Evolutionary conservation across 2,329 filamentous ascomycete genomes (phyloP).

Genomic region (Talaromyces sp.): DNA sequence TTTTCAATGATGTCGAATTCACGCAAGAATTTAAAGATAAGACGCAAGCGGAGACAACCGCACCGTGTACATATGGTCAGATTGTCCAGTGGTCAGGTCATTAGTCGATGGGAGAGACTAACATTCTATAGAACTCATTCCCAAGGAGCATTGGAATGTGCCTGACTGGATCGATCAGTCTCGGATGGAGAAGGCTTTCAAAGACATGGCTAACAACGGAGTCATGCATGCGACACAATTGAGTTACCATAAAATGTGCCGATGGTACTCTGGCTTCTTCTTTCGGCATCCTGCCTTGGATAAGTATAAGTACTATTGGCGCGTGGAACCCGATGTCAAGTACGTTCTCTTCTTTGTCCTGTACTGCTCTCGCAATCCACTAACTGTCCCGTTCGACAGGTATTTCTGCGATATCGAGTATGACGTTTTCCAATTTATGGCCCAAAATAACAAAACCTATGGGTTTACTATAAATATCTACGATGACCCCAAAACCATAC

Average conservation of each 20-base stretch:
- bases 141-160: slow-evolving; percentile 87
- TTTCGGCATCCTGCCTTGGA: slow-evolving; percentile 89
- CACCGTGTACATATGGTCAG: slow-evolving; percentile 78
- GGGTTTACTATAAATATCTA: slow-evolving; percentile 98
- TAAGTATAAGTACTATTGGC: slow-evolving; percentile 90
- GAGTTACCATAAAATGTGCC: slow-evolving; percentile 98
- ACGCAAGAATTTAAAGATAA: slow-evolving; percentile 87
- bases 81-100: slow-evolving; percentile 1
- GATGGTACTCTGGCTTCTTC: slow-evolving; percentile 98
- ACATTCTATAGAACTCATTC: slow-evolving; percentile 62
- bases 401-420: slow-evolving; percentile 98
- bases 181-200: slow-evolving; percentile 78
- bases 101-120: background rate
- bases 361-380: background rate
- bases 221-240: slow-evolving; percentile 88
- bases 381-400: background rate
- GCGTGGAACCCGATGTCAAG: slow-evolving; percentile 95
- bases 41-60: slow-evolving; percentile 82
- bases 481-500: slow-evolving; percentile 82
- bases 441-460: slow-evolving; percentile 97
- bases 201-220: slow-evolving; percentile 75
- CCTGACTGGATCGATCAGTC: slow-evolving; percentile 90
- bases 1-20: slow-evolving; percentile 98
- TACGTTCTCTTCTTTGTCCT: slow-evolving; percentile 39
- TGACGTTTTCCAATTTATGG: slow-evolving; percentile 97